phyloP scores from a whole-genome alignment of 1,284 basidiomycete species.

The Volvariella volvacea region DNA sequence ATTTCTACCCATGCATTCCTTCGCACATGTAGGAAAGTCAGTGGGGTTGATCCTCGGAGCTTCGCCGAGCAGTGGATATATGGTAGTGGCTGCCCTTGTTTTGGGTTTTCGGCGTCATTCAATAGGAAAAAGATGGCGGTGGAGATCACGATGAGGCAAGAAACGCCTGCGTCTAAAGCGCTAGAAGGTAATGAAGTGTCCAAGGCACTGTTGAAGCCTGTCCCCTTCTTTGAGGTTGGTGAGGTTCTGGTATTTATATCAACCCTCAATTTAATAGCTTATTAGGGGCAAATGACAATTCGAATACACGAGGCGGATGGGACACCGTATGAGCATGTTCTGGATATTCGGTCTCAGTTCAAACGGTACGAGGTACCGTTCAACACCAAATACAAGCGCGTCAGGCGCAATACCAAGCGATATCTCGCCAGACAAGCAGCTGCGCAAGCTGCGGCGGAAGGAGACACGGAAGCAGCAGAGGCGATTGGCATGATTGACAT shows the following conservation, averaged over 20 bases:
- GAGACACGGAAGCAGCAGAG: slow-evolving; percentile 85
- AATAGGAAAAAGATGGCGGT: slow-evolving; percentile 98
- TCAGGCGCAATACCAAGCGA: slow-evolving; percentile 89
- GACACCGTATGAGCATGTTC: slow-evolving; percentile 97
- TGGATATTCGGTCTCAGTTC: slow-evolving; percentile 83
- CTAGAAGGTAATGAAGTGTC: slow-evolving; percentile 65
- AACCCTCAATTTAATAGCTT: neutral
- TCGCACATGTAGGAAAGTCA: slow-evolving; percentile 89
- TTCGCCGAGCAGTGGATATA: slow-evolving; percentile 99
- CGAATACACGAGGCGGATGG: slow-evolving; percentile 99
- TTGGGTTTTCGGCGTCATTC: slow-evolving; percentile 87
- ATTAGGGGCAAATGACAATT: slow-evolving; percentile 92
- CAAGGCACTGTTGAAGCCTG: slow-evolving; percentile 72
- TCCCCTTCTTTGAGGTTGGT: slow-evolving; percentile 78
- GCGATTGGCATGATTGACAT: slow-evolving; percentile 93
- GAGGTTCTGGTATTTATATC: neutral
- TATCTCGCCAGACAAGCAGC: slow-evolving; percentile 92
- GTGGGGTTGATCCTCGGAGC: slow-evolving; percentile 80
- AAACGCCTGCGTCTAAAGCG: slow-evolving; percentile 68
- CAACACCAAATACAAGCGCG: slow-evolving; percentile 99
- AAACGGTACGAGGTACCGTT: slow-evolving; percentile 97
- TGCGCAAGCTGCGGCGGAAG: slow-evolving; percentile 88
- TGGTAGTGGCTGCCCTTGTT: slow-evolving; percentile 92
- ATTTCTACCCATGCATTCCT: slow-evolving; percentile 91
- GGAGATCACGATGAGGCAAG: slow-evolving; percentile 91